Base-by-base conservation (phyloP, 2,329 filamentous ascomycete genomes). In the Phyllosticta citriasiana region DNA sequence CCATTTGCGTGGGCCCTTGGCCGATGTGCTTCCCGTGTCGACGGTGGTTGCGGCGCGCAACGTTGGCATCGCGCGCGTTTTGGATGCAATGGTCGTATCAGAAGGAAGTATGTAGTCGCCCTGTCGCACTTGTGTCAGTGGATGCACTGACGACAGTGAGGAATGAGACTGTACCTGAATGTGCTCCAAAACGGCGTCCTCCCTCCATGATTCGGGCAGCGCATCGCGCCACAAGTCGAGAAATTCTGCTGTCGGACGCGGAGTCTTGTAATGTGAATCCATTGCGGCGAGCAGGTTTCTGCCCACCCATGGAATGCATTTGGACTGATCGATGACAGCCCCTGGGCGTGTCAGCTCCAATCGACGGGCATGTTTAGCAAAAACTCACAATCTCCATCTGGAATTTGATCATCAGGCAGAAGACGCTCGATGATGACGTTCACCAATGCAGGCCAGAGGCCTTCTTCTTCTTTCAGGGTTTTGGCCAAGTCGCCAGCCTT, bases 361-460 rank as follows among this genome's bases (percentile, higher is more conserved):
- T 10, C 30, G 1, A 14, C 24, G 19, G 6, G 12, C n/a, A 25
- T 35, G 30, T 27, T 51, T 8, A 10, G 4, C 5, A 3, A 14
- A 22, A 50, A 63, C 63, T 57, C 35, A 63, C 63, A 64, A 7
- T 70, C 66, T n/a, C 67, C 67, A 6, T 59, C 65, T 22, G 24
- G 57, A 55, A 68, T 66, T 25, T 70, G 65, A 25, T 68, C 68
- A 22, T 70, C 68, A n/a, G 54, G 64, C 2, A 69, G 65, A 2
- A 77, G 66, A 53, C 66, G 66, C n/a, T 65, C 66, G 8, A 78
- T 67, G 22, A 79, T 67, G 2, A 76, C 73, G 9, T 68, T 59
- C 4, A 72, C 64, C 6, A 79, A 67, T 30, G 65, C 66, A 30
- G 76, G 75, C 60, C 77, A 73, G 3, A 57, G 50, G 2, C 16